Base-by-base conservation (phyloP, 1,284 basidiomycete genomes). In the Ganoderma boninense region DNA sequence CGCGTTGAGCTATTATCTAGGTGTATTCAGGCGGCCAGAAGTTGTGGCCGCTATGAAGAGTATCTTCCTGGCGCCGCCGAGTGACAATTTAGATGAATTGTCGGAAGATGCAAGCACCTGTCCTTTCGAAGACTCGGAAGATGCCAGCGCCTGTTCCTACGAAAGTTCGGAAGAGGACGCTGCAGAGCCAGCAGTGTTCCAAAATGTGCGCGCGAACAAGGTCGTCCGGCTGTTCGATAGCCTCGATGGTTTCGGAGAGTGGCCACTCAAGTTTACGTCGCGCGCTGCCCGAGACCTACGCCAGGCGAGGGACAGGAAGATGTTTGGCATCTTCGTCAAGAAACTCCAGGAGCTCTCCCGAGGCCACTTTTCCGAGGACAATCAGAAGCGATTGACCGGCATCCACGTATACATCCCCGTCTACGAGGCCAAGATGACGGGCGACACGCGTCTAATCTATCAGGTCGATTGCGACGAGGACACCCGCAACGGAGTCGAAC, bases 401-500 rank as follows among this genome's bases (percentile, higher is more conserved):
- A 69, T 81, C 0, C 77, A 81, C 42, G 79, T 80, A 7, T 85
- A 85, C 10, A 78, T 80, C 10, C 90, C 90, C 0, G 86, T 92
- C 11, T 92, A 85, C 65, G 90, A 92, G 75, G 91, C 91, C 0
- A 92, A 91, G 77, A 88, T 92, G 86, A 90, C 88, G 0, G 73
- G 85, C 0, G 90, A 92, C 75, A 79, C 84, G 23, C 84, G 91
- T 6, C 80, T 92, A 2, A 84, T 92, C 91, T 92, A 92, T 77
- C 89, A 90, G 79, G 79, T 92, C 1, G 90, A 92, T 69, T 87
- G 89, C 59, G 76, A 87, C 5, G 82, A 85, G 0, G 87, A 89
- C 60, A 26, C 13, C 49, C 18, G 43, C n/a, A 4, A 29, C 2
- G 35, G 78, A 89, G 77, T 82, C 13, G 89, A 91, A 71, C 79